Percentiles rank a stretch among this genome's conserved stretches.
Conservation (phyloP, 2,329 filamentous ascomycete species). For the Didymella lethalis region DNA sequence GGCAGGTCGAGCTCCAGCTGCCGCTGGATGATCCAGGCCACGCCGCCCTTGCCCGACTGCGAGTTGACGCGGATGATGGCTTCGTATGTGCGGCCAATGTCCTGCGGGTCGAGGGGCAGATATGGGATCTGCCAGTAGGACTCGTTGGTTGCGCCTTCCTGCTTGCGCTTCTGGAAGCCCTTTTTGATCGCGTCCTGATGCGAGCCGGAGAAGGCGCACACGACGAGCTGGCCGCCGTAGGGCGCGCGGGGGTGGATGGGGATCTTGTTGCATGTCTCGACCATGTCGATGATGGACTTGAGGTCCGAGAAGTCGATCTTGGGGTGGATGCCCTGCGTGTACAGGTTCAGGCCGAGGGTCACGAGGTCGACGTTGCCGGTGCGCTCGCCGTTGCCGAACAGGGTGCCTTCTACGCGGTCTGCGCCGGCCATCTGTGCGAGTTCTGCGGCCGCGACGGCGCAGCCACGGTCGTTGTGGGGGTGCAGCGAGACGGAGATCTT, state of each 20-base stretch:
- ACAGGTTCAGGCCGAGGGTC: slow-evolving; percentile 89
- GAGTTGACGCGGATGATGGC: slow-evolving; percentile 98
- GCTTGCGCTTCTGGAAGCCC: slow-evolving; percentile 74
- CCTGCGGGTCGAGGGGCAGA: slow-evolving; percentile 88
- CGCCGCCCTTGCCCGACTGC: slow-evolving; percentile 92
- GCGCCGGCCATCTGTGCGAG: slow-evolving; percentile 96
- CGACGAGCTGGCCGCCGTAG: slow-evolving; percentile 90
- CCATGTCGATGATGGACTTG: slow-evolving; percentile 81
- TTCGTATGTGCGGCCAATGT: slow-evolving; percentile 97
- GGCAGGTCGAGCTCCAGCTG: slow-evolving; percentile 91
- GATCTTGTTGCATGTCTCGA: slow-evolving; percentile 94
- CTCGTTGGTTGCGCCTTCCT: slow-evolving; percentile 65
- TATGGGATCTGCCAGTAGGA: slow-evolving; percentile 87
- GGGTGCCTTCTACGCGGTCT: slow-evolving; percentile 89
- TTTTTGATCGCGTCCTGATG: slow-evolving; percentile 99
- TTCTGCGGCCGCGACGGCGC: slow-evolving; percentile 87
- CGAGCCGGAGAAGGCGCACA: slow-evolving; percentile 88
- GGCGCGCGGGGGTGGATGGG: slow-evolving; percentile 88
- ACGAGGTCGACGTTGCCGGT: slow-evolving; percentile 96
- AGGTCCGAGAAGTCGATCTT: slow-evolving; percentile 92
- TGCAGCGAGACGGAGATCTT: slow-evolving; percentile 90
- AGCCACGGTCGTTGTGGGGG: slow-evolving; percentile 93
- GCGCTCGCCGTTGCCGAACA: slow-evolving; percentile 94
- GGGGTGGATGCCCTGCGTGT: slow-evolving; percentile 88
- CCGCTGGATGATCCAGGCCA: slow-evolving; percentile 91